Evolutionary conservation across 345 rosid genomes (phyloP), one percentile per base, ranked within the genome.

Genomic region (Diplotaxis tenuifolia): DNA sequence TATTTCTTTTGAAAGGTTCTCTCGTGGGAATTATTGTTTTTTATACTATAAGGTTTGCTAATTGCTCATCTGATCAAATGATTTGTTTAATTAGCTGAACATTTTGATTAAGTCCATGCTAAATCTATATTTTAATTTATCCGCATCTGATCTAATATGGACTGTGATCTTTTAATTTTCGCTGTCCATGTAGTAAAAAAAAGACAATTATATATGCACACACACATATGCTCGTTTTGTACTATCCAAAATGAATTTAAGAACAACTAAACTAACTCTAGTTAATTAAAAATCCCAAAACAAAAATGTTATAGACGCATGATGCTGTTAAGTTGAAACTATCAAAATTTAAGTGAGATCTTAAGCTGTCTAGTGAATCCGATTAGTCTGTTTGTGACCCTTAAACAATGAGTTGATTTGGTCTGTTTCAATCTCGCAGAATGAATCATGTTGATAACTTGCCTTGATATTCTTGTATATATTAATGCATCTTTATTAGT

Each of bases 81-180:
- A 59, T 77, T 77, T 71, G 9, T 71, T 71, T 70, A 72, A 72
- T 72, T 77, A 77, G 81, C 76, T 77, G 76, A 69, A 77, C 63
- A 32, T 77, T 71, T 77, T 76, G 81, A 77, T 71, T 21, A 71
- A 71, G 81, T 77, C 81, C 81, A 77, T 77, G 65, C 79, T 25
- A 47, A 47, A 47, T 47, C 54, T 50, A 20, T 71, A 65, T 32
- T 65, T 14, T 71, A 72, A 38, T 53, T 27, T 65, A 28, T 71
- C 58, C 52, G 28, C 72, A 38, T 71, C 76, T 72, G 69, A 59
- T 66, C 58, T 69, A 29, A 7, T 16, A 8, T 47, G 16, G 54
- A 47, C 54, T 47, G 54, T 47, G 20, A 47, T 47, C 53, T 47
- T 16, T 47, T 2, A 47, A 16, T 16, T 47, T 47, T 7, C 2